Conservation (phyloP, 306 rosid species). For the Rosa chinensis region DNA sequence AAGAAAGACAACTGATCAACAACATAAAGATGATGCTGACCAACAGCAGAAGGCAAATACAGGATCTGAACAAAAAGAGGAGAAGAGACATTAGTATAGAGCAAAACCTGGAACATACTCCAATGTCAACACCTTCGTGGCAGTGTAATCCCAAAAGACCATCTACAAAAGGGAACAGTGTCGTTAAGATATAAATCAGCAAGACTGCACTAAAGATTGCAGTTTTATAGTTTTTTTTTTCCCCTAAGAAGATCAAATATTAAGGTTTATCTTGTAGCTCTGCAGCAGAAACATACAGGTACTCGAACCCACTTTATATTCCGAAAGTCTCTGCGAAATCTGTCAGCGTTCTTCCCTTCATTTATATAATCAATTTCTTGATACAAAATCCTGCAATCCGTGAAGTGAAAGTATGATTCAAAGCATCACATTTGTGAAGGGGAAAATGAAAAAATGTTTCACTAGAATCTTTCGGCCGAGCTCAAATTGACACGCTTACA, state of each 20-base stretch:
- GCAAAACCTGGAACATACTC: constrained; percentile 93
- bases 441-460: not conserved
- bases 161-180: constrained; percentile 44
- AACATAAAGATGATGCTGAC: constrained; percentile 2
- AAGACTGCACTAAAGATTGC: not conserved
- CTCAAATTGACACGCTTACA: not conserved
- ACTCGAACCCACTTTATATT: constrained; percentile 93
- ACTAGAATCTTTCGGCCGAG: not conserved
- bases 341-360: constrained; percentile 90
- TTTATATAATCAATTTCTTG: constrained; percentile 93
- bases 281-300: constrained; percentile 70
- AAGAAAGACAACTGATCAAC: constrained; percentile 7
- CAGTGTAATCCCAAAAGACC: constrained; percentile 94
- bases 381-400: constrained; percentile 66
- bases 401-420: constrained; percentile 3
- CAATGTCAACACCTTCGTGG: constrained; percentile 77
- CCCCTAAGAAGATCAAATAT: constrained; percentile 8
- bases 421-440: constrained; percentile 4
- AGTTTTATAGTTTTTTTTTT: not conserved
- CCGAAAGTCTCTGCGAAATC: constrained; percentile 82
- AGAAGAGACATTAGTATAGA: constrained; percentile 31
- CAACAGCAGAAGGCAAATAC: not conserved
- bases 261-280: constrained; percentile 21
- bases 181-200: not conserved
- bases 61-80: not conserved